Conservation (phyloP, 805 yeast genomes). For the Wickerhamiella shivajii region DNA sequence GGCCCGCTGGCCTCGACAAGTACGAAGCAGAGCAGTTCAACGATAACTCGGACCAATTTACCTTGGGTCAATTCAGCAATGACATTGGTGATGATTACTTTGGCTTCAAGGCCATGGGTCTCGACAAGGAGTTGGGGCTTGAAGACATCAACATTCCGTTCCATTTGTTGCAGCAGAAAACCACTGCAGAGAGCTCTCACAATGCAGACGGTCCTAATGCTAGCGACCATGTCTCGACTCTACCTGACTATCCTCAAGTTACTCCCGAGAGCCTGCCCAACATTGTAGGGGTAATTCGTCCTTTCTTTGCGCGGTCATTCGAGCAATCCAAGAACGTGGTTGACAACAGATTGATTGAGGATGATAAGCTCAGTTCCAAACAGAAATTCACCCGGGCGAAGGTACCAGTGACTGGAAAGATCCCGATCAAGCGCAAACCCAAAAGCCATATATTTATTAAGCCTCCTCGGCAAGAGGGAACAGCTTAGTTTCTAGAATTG, state of each 20-base stretch:
- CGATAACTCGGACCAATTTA: slow-evolving; percentile 86
- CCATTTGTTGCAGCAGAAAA: slow-evolving; percentile 50
- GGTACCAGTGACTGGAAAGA: slow-evolving; percentile 83
- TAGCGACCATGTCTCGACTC: slow-evolving; percentile 34
- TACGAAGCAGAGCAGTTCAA: slow-evolving; percentile 58
- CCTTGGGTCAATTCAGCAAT: slow-evolving; percentile 87
- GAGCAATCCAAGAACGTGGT: slow-evolving; percentile 12
- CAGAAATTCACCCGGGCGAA: slow-evolving; percentile 62
- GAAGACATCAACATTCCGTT: slow-evolving; percentile 77
- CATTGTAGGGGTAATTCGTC: slow-evolving; percentile 44
- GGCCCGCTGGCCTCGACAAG: slow-evolving; percentile 44
- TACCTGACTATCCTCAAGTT: slow-evolving; percentile 37
- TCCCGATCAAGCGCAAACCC: slow-evolving; percentile 26
- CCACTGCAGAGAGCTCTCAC: slow-evolving; percentile 18
- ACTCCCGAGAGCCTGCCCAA: slow-evolving; percentile 35
- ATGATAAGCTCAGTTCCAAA: slow-evolving; percentile 71
- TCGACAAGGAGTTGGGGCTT: slow-evolving; percentile 82
- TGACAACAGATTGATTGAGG: slow-evolving; percentile 38
- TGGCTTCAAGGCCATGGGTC: slow-evolving; percentile 87
- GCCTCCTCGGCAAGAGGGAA: slow-evolving; percentile 1
- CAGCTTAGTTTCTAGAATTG: neutral
- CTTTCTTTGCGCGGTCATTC: slow-evolving; percentile 31
- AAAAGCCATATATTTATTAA: slow-evolving; percentile 7
- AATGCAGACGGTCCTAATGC: slow-evolving; percentile 23
- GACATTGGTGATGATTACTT: slow-evolving; percentile 96